Percentiles rank a stretch among this genome's conserved stretches.
Evolutionary conservation across 257 asterid genomes (phyloP).

Genomic region (Capsicum chinense): DNA sequence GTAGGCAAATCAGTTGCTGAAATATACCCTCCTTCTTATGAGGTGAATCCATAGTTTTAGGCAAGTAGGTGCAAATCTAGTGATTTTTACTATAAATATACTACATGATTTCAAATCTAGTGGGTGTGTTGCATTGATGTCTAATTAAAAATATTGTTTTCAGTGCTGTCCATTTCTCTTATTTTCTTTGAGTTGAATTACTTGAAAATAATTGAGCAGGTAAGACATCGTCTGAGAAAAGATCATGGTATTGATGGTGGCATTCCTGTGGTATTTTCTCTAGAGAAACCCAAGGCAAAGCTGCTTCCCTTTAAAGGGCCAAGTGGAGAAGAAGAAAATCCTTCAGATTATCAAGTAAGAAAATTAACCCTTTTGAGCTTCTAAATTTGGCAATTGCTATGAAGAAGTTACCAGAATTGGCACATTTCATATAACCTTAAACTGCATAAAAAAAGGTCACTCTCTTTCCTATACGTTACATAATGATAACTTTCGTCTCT

Average conservation of each 20-base stretch:
- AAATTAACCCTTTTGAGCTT: constrained; percentile 24
- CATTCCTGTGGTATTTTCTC: constrained; percentile 91
- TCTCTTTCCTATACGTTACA: not conserved
- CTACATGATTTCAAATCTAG: too few species aligned
- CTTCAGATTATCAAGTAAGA: constrained; percentile 96
- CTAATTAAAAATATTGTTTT: not conserved
- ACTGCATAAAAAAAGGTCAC: not conserved
- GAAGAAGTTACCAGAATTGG: not conserved
- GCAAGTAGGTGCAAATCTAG: too few species aligned
- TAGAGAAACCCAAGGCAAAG: constrained; percentile 94
- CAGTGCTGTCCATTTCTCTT: not conserved
- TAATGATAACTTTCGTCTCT: constrained; percentile 3
- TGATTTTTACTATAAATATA: too few species aligned
- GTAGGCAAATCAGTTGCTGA: too few species aligned
- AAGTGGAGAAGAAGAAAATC: constrained; percentile 87
- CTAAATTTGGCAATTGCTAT: constrained; percentile 16
- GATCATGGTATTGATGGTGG: constrained; percentile 94
- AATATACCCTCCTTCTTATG: too few species aligned
- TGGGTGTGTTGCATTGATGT: too few species aligned
- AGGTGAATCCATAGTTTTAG: too few species aligned
- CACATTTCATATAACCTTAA: constrained; percentile 6
- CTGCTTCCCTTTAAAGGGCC: constrained; percentile 92
- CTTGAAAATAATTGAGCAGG: constrained; percentile 55
- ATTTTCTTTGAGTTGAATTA: constrained; percentile 35
- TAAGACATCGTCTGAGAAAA: constrained; percentile 83